Evolutionary conservation across 768 basidiomycete species (phyloP).

Genomic region (Russula vinacea): DNA sequence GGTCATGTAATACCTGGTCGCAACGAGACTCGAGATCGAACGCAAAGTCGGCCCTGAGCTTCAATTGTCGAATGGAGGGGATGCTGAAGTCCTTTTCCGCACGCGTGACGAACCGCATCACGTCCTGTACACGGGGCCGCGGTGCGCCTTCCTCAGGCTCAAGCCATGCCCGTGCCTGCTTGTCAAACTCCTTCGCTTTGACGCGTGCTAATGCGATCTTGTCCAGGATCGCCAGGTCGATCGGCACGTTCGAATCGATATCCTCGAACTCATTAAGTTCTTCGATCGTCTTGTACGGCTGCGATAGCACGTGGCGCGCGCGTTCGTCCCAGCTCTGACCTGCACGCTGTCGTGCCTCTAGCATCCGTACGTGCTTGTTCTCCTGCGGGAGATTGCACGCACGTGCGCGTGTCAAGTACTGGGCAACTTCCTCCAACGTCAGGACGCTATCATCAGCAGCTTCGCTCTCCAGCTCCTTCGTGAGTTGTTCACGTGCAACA

Average conservation of each 20-base stretch:
- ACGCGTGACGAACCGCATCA: constrained; percentile 60
- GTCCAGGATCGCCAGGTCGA: constrained; percentile 63
- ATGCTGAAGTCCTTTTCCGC: constrained; percentile 79
- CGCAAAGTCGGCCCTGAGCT: constrained; percentile 71
- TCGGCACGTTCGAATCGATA: constrained; percentile 62
- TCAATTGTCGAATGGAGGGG: constrained; percentile 59
- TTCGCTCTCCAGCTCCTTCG: constrained; percentile 70
- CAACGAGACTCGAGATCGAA: constrained; percentile 72
- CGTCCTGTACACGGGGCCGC: constrained; percentile 66
- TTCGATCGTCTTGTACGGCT: constrained; percentile 69
- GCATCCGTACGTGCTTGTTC: constrained; percentile 59
- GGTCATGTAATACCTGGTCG: constrained; percentile 66
- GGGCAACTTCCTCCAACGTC: constrained; percentile 74
- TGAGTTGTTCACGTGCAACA: constrained; percentile 72
- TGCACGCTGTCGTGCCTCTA: constrained; percentile 60
- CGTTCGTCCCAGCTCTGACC: constrained; percentile 78
- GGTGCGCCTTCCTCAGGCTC: constrained; percentile 50
- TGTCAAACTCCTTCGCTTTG: constrained; percentile 77
- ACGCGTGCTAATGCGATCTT: constrained; percentile 59
- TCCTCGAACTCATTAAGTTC: constrained; percentile 73
- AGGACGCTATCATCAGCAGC: constrained; percentile 59
- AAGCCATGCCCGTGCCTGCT: constrained; percentile 71
- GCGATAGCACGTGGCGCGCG: constrained; percentile 61
- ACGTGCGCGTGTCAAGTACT: constrained; percentile 65
- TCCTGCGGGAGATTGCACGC: constrained; percentile 62